Base-by-base conservation (phyloP, 768 basidiomycete genomes). In the Chiua virens region DNA sequence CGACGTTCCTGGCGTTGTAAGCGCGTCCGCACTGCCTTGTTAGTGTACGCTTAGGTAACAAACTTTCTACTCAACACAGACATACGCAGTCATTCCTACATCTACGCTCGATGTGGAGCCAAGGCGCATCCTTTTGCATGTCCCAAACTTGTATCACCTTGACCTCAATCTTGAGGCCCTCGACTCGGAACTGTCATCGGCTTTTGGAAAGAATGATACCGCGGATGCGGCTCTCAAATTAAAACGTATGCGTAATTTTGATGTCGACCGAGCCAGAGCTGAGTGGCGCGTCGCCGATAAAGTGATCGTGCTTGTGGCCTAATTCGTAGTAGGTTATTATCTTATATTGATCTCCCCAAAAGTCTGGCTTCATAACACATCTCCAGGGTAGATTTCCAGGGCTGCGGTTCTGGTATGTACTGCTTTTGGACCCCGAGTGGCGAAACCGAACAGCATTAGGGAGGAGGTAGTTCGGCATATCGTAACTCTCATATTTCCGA, bases 41-140 rank as follows among this genome's bases (percentile, higher is more conserved):
- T 6, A 17, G 38, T 35, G 14, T 34, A 51, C 51, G 44, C 50
- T 47, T 11, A 45, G 42, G 56, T 52, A 46, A 57, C 52, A 36
- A 25, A 18, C 18, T 7, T 39, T n/a, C n/a, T 20, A 18, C 36
- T 35, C 42, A 20, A 52, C 41, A 49, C 56, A 87, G 83, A 80
- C 78, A 9, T 78, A 64, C 45, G 56, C 73, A 34, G 56, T 72
- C 34, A 73, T 86, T 45, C 55, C 73, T 20, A 54, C 65, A 2
- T 73, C 84, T 4, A 77, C 77, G 0, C 79, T 91, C 9, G 86
- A 89, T 52, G 53, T 91, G n/a, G 86, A 87, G 56, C 72, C 80
- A 0, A 73, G 80, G 18, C 77, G 85, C 15, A 50, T 91, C 34
- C 65, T 81, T 9, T 62, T 91, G 15, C 57, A 68, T 38, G 58